Base-by-base conservation (phyloP, 768 basidiomycete genomes). In the Crucibulum laeve region DNA sequence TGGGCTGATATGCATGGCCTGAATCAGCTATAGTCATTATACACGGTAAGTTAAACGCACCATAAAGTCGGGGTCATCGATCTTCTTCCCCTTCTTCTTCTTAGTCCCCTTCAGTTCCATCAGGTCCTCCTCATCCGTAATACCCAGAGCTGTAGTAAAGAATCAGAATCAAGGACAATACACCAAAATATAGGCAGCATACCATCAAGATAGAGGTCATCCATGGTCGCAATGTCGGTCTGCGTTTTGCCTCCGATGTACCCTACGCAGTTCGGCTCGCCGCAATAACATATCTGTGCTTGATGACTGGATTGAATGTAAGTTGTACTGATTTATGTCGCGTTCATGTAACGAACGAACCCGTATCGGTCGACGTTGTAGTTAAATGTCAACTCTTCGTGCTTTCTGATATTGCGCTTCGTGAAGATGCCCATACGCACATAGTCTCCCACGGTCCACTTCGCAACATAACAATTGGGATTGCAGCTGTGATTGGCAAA, bases 341-440 rank as follows among this genome's bases (percentile, higher is more conserved):
- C 32, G 17, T 13, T n/a, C 19, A 35, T 15, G 11, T 7, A 21
- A 40, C 3, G 23, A 24, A 70, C 85, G 38, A 47, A 94, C 95
- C 95, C 96, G 56, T 99, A 99, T 45, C 96, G 91, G 63, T 98
- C 96, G 30, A 98, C 96, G 60, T 99, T 99, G 62, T 99, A 99
- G 65, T 99, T 98, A 72, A 98, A 98, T 0, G 96, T 98, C 53
- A 97, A 64, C 63, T 97, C 94, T 57, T 96, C 93, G 49, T 89
- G 63, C 58, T 78, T 79, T 58, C 74, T 62, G 51, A 97, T 84
- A 42, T 72, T 50, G 33, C 91, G 76, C 55, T 84, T 91, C n/a
- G 95, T 84, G 56, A 98, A 99, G 53, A 98, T 97, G 35, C 94
- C 96, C 95, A 97, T 97, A 25, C 96, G 84, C 49, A 98, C 82